phyloP scores from a whole-genome alignment of 306 rosid species.

The Citrullus colocynthis region DNA sequence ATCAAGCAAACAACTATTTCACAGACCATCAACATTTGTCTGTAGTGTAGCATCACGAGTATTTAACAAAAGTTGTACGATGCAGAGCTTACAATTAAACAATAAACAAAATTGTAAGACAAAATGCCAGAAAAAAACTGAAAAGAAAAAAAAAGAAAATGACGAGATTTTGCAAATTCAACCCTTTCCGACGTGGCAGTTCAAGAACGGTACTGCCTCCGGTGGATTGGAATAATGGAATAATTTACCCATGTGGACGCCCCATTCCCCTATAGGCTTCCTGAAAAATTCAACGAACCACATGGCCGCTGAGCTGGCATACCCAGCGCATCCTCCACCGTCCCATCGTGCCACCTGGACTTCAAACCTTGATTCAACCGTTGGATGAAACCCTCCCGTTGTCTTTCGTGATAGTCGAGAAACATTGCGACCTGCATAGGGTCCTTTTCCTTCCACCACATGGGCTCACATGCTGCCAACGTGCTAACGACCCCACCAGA shows the following conservation, averaged over 20 bases:
- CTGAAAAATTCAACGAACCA: conserved; percentile 9
- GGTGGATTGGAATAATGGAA: background rate
- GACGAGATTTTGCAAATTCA: background rate
- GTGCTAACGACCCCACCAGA: background rate
- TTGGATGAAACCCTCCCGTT: conserved; percentile 45
- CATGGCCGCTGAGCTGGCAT: conserved; percentile 20
- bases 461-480: conserved; percentile 12
- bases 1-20: background rate
- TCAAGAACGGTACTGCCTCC: background rate
- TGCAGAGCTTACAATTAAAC: background rate
- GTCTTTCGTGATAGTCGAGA: conserved; percentile 26
- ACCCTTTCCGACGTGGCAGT: background rate
- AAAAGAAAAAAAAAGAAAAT: too few relatives aligned
- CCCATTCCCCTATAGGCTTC: background rate
- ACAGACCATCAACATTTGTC: background rate
- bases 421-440: conserved; percentile 23
- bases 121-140: background rate
- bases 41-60: background rate
- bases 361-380: conserved; percentile 45
- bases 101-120: background rate
- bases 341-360: conserved; percentile 39
- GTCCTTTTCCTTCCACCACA: conserved; percentile 36
- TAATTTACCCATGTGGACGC: background rate
- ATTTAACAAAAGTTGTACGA: background rate
- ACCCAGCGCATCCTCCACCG: conserved; percentile 33